Evolutionary conservation across 2,329 filamentous ascomycete genomes (phyloP).

Genomic region (Fusarium caatingaense): DNA sequence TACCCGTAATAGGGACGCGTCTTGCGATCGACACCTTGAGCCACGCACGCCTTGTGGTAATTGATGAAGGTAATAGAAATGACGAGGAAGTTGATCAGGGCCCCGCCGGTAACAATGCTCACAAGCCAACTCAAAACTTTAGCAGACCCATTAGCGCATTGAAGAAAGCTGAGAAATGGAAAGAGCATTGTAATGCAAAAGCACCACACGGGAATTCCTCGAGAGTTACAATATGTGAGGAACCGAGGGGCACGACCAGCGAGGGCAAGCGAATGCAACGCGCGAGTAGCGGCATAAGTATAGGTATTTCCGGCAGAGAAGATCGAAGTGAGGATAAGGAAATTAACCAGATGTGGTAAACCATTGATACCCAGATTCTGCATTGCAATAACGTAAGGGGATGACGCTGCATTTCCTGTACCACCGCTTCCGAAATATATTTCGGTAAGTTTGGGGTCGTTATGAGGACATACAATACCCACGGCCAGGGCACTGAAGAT

Average conservation of each 20-base stretch:
- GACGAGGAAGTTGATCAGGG: constrained; percentile 70
- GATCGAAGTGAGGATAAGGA: constrained; percentile 56
- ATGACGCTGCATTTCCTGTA: constrained; percentile 61
- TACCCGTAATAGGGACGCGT: constrained; percentile 67
- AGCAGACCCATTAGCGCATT: constrained; percentile 59
- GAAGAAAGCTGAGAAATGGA: constrained; percentile 63
- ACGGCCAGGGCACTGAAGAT: constrained; percentile 63
- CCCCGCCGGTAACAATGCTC: constrained; percentile 64
- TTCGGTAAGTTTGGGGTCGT: constrained; percentile 67
- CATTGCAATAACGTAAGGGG: constrained; percentile 56
- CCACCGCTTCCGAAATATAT: constrained; percentile 56
- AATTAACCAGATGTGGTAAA: constrained; percentile 68
- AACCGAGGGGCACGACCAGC: constrained; percentile 61
- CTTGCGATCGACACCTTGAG: constrained; percentile 62
- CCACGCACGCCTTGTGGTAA: constrained; percentile 63
- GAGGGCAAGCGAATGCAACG: constrained; percentile 61
- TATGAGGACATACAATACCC: constrained; percentile 66
- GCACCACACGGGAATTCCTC: constrained; percentile 69
- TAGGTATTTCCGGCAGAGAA: constrained; percentile 47
- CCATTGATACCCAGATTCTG: constrained; percentile 62
- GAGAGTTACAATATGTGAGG: constrained; percentile 67
- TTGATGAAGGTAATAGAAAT: constrained; percentile 60
- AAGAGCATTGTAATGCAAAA: constrained; percentile 64
- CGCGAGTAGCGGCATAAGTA: constrained; percentile 61
- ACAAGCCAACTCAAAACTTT: constrained; percentile 64